Conservation (phyloP, 768 basidiomycete species). For the Fibroporia radiculosa region DNA sequence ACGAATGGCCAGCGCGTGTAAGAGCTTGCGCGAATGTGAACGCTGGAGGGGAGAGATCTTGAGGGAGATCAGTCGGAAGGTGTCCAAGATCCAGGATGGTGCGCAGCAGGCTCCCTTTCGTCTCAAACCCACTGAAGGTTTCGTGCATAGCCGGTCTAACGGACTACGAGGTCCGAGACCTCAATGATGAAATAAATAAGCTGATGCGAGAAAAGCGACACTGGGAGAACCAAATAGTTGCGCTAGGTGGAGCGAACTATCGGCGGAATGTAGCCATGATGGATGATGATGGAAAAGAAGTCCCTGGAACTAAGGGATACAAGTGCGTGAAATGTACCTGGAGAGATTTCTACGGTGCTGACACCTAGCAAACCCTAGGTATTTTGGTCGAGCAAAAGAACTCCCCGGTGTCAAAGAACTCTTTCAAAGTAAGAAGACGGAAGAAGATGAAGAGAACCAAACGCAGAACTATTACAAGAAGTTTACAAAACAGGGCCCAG, state of each 20-base stretch:
- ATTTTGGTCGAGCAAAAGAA: conserved; percentile 95
- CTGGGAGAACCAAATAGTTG: conserved; percentile 98
- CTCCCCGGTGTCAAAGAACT: conserved; percentile 92
- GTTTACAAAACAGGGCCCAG: conserved; percentile 79
- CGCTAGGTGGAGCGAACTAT: conserved; percentile 93
- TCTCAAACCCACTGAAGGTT: background rate
- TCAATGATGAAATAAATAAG: conserved; percentile 98
- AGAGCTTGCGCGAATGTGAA: conserved; percentile 89
- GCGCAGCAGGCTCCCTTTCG: conserved; percentile 19
- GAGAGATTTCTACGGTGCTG: background rate
- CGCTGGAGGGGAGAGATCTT: conserved; percentile 94
- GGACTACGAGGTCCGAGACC: conserved; percentile 91
- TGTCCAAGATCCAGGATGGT: conserved; percentile 97
- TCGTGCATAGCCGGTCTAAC: conserved; percentile 69
- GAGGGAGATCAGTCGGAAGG: conserved; percentile 90
- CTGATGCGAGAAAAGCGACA: conserved; percentile 91
- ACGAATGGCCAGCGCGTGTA: conserved; percentile 86
- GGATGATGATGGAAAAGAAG: conserved; percentile 92
- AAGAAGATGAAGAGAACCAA: conserved; percentile 84
- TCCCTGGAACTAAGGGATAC: conserved; percentile 95
- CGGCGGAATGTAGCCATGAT: conserved; percentile 88
- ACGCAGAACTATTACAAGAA: conserved; percentile 74
- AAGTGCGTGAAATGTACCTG: conserved; percentile 67
- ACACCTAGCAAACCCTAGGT: conserved; percentile 38
- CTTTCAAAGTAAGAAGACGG: conserved; percentile 80